phyloP scores from a whole-genome alignment of 192 early-diverging fungal species.

The Coemansia sp. region DNA sequence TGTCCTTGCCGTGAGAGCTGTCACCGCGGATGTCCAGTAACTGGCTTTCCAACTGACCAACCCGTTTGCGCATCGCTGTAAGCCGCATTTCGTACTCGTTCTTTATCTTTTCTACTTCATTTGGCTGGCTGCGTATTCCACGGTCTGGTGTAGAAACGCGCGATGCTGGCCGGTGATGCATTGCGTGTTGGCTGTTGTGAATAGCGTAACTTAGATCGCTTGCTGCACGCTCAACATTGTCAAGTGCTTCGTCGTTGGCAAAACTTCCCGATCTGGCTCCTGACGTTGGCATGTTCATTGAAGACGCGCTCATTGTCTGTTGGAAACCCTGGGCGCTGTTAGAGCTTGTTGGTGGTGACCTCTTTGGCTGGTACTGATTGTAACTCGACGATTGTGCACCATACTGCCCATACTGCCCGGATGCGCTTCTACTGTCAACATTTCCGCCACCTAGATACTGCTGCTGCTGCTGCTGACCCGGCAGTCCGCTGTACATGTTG shows the following conservation, averaged over 20 bases:
- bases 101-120: conserved; percentile 49
- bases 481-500: conserved; percentile 20
- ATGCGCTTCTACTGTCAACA: conserved; percentile 1
- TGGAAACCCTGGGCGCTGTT: conserved; percentile 20
- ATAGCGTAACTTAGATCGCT: conserved; percentile 29
- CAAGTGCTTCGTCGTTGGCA: conserved; percentile 17
- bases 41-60: conserved; percentile 67
- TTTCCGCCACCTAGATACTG: background rate
- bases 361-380: conserved; percentile 14
- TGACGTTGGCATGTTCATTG: background rate
- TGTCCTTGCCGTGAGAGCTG: conserved; percentile 21
- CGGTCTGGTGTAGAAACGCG: conserved; percentile 25
- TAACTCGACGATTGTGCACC: conserved; percentile 10
- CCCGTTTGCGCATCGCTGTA: conserved; percentile 58
- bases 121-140: conserved; percentile 11
- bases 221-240: conserved; percentile 24
- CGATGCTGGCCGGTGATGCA: background rate
- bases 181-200: conserved; percentile 19
- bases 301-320: conserved; percentile 2
- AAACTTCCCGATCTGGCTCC: conserved; percentile 2
- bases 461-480: conserved; percentile 18
- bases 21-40: conserved; percentile 50
- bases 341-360: conserved; percentile 36
- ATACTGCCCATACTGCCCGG: conserved; percentile 12
- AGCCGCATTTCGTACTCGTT: conserved; percentile 67